Evolutionary conservation across 1,284 basidiomycete genomes (phyloP).

Genomic region (Ceratobasidium sp.): DNA sequence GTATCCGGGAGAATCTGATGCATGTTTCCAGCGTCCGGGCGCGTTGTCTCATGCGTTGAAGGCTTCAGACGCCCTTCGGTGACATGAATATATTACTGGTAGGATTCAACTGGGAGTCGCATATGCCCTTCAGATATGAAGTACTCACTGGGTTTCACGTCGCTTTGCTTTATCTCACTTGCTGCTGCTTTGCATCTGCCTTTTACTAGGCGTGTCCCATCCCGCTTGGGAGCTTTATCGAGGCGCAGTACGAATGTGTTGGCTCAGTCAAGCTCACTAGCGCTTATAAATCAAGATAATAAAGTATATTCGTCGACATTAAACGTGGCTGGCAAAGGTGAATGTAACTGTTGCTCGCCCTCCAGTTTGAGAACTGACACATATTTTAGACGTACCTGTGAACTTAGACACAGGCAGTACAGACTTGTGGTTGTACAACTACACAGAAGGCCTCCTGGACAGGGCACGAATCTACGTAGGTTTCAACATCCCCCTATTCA

Average conservation of each 20-base stretch:
- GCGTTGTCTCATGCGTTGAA: too few species aligned
- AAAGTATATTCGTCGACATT: neutral
- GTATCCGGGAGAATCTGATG: too few species aligned
- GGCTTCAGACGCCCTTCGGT: too few species aligned
- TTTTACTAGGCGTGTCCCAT: neutral
- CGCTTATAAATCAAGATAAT: neutral
- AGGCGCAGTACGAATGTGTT: neutral
- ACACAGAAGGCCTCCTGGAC: conserved; percentile 8
- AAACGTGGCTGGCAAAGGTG: conserved; percentile 27
- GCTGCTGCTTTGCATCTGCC: conserved; percentile 26
- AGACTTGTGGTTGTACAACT: conserved; percentile 34
- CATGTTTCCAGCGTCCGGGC: too few species aligned
- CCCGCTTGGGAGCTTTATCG: neutral
- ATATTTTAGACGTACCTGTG: conserved; percentile 9
- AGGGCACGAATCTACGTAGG: conserved; percentile 18
- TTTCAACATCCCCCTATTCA: neutral
- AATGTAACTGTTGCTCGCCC: neutral
- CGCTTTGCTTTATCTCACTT: too few species aligned
- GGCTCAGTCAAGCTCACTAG: neutral
- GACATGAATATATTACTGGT: too few species aligned
- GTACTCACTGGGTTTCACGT: too few species aligned
- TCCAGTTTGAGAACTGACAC: neutral
- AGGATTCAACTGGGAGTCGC: too few species aligned
- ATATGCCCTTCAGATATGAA: too few species aligned
- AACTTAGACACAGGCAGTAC: conserved; percentile 26